phyloP scores from a whole-genome alignment of 2,329 filamentous ascomycete species.

The Periconia macrospinosa region DNA sequence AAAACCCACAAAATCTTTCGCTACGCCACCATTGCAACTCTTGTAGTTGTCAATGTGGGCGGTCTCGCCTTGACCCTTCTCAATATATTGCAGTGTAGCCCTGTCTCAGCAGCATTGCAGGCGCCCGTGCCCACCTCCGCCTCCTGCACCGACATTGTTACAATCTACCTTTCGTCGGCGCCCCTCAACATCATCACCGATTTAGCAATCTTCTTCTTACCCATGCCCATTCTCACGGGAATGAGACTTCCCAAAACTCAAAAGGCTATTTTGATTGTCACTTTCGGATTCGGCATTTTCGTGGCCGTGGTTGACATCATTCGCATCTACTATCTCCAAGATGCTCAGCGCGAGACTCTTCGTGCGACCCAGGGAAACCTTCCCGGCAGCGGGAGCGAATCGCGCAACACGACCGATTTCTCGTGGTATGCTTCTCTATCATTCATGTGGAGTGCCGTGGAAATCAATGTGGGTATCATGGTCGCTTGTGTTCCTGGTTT shows the following conservation, averaged over 20 bases:
- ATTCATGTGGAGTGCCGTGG: slow-evolving; percentile 92
- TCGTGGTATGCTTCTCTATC: slow-evolving; percentile 77
- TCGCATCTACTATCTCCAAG: slow-evolving; percentile 85
- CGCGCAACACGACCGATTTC: slow-evolving; percentile 53
- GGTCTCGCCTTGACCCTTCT: slow-evolving; percentile 80
- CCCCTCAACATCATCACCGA: slow-evolving; percentile 93
- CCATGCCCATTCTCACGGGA: slow-evolving; percentile 73
- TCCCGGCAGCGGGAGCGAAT: slow-evolving; percentile 25
- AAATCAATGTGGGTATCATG: slow-evolving; percentile 87
- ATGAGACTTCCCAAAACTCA: slow-evolving; percentile 85
- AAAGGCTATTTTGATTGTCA: slow-evolving; percentile 83
- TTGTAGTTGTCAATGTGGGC: slow-evolving; percentile 76
- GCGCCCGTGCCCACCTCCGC: slow-evolving; percentile 50
- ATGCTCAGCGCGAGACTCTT: slow-evolving; percentile 59
- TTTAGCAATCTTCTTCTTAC: slow-evolving; percentile 81
- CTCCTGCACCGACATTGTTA: slow-evolving; percentile 63
- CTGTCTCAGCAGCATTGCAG: slow-evolving; percentile 70
- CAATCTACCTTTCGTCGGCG: slow-evolving; percentile 71
- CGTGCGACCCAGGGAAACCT: slow-evolving; percentile 41
- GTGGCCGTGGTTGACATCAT: slow-evolving; percentile 87
- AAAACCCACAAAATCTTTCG: slow-evolving; percentile 77
- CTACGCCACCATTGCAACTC: slow-evolving; percentile 77
- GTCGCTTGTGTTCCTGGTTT: slow-evolving; percentile 91
- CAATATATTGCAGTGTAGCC: slow-evolving; percentile 84
- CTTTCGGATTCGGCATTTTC: slow-evolving; percentile 85